Evolutionary conservation across 305 asterid genomes (phyloP).

Genomic region (Fraxinus baroniana): DNA sequence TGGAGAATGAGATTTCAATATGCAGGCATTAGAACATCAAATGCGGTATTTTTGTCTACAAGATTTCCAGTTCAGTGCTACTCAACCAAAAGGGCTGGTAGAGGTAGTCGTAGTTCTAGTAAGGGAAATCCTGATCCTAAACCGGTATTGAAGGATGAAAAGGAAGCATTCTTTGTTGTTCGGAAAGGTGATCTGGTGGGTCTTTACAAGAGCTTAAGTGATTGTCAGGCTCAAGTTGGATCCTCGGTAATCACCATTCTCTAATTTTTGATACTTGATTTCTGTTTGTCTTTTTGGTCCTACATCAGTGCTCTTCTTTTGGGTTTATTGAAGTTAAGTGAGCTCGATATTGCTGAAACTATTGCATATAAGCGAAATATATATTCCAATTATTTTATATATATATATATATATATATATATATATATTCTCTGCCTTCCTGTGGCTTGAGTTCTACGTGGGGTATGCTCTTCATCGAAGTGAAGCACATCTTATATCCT

Average conservation of each 20-base stretch:
- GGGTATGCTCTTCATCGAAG: neutral
- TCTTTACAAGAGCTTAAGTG: conserved; percentile 86
- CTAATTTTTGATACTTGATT: conserved; percentile 14
- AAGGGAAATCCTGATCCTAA: conserved; percentile 35
- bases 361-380: neutral
- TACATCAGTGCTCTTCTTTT: neutral
- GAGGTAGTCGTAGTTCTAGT: conserved; percentile 37
- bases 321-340: neutral
- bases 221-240: conserved; percentile 97
- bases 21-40: conserved; percentile 43
- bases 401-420: no score
- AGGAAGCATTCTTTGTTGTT: conserved; percentile 87
- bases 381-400: neutral
- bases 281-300: neutral
- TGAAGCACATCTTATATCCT: neutral
- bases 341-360: neutral
- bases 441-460: neutral
- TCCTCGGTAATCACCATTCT: conserved; percentile 60
- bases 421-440: neutral
- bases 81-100: conserved; percentile 48
- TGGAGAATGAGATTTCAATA: conserved; percentile 37
- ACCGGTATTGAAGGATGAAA: conserved; percentile 74
- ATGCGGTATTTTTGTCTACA: conserved; percentile 33
- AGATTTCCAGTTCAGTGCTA: conserved; percentile 47
- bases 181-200: conserved; percentile 95